Evolutionary conservation across 2,329 filamentous ascomycete genomes (phyloP).

Genomic region (Canariomyces notabilis): DNA sequence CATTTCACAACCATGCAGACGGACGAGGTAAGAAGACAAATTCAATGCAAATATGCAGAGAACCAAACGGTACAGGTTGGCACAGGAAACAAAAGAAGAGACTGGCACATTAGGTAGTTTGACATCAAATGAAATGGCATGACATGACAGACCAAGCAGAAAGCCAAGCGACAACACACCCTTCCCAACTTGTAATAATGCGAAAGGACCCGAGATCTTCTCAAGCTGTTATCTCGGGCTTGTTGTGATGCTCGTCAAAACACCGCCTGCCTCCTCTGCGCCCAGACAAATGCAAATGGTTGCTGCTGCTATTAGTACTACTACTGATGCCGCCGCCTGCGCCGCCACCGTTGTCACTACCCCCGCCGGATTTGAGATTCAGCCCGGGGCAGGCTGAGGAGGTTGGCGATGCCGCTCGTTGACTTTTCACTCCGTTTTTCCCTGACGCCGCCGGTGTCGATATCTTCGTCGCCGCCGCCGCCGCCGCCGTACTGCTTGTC

Average conservation of each 20-base stretch:
- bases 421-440: background rate
- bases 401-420: background rate
- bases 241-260: constrained; percentile 14
- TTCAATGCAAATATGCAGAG: no score
- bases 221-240: constrained; percentile 16
- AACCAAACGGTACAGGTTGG: no score
- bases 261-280: constrained; percentile 12
- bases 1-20: no score
- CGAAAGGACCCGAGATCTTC: no score
- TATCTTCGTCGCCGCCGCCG: no score
- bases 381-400: no score
- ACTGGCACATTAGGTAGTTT: no score
- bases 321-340: background rate
- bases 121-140: no score
- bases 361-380: background rate
- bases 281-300: constrained; percentile 18
- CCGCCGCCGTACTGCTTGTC: no score
- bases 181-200: background rate
- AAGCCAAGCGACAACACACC: background rate
- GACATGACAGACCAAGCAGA: background rate
- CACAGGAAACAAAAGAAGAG: no score
- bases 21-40: no score
- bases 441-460: background rate
- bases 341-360: background rate
- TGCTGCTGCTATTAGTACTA: background rate